phyloP scores from a whole-genome alignment of 2,329 filamentous ascomycete species.

The Phyllosticta citriasiana region DNA sequence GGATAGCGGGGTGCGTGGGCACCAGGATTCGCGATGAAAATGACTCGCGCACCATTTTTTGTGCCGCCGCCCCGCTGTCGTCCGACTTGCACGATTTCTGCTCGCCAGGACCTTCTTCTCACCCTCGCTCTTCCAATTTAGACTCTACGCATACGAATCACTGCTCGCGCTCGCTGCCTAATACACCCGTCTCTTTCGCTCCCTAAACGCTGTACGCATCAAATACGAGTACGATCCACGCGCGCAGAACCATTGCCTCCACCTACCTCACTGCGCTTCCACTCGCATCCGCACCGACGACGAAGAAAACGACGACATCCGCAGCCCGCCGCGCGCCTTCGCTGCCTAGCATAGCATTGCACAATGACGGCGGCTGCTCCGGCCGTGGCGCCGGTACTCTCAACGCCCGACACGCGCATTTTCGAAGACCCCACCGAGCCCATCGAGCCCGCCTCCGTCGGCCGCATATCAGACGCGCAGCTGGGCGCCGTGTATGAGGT shows the following conservation, averaged over 20 bases:
- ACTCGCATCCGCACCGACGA: background rate
- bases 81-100: too few species aligned
- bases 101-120: too few species aligned
- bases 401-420: slow-evolving; percentile 52
- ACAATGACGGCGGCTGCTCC: slow-evolving; percentile 1
- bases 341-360: background rate
- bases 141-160: too few species aligned
- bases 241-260: background rate
- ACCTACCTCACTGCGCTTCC: background rate
- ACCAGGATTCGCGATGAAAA: too few species aligned
- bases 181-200: background rate
- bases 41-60: too few species aligned
- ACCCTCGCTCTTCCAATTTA: too few species aligned
- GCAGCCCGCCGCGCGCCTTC: background rate
- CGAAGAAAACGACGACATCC: background rate
- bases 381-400: slow-evolving; percentile 45
- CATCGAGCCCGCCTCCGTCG: slow-evolving; percentile 24
- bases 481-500: slow-evolving; percentile 76
- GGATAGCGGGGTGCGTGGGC: too few species aligned
- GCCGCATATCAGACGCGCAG: slow-evolving; percentile 53
- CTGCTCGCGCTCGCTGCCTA: background rate
- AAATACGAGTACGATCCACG: background rate
- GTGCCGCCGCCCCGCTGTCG: too few species aligned
- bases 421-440: slow-evolving; percentile 44
- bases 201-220: background rate